Percentiles rank a stretch among this genome's conserved stretches.
Conservation (phyloP, 192 early-diverging fungal genomes). For the Fimicolochytrium jonesii region DNA sequence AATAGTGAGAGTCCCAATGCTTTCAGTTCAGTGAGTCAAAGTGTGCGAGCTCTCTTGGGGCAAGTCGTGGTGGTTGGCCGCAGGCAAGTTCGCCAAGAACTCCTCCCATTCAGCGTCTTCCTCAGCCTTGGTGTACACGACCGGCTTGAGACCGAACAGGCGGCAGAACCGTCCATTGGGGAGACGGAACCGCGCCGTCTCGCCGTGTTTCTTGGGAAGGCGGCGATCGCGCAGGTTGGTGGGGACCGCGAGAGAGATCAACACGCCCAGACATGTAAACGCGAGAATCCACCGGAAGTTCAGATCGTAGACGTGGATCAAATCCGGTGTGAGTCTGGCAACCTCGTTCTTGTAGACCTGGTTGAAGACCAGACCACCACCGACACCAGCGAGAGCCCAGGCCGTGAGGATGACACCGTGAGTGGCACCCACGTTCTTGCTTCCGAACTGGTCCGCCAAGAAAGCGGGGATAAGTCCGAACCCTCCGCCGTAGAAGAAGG, state of each 20-base stretch:
- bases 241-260: conserved; percentile 55
- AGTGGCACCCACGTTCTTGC: conserved; percentile 67
- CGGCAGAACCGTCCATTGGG: conserved; percentile 48
- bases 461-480: conserved; percentile 74
- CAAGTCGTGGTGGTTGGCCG: no score
- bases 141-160: conserved; percentile 24
- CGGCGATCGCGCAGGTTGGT: conserved; percentile 61
- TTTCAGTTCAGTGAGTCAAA: no score
- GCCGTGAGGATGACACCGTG: conserved; percentile 75
- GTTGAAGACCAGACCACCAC: conserved; percentile 67
- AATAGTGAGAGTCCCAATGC: no score
- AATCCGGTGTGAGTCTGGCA: conserved; percentile 42
- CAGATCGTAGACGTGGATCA: conserved; percentile 32
- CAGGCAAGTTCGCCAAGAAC: conserved; percentile 17
- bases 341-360: conserved; percentile 45
- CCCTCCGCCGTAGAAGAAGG: conserved; percentile 70
- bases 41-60: no score
- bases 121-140: conserved; percentile 34
- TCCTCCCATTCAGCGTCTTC: conserved; percentile 51
- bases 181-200: conserved; percentile 49
- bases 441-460: conserved; percentile 75
- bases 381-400: conserved; percentile 72
- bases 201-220: conserved; percentile 58
- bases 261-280: conserved; percentile 54
- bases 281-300: conserved; percentile 72